Evolutionary conservation across 805 yeast species (phyloP).

Genomic region (Ogataea henricii): DNA sequence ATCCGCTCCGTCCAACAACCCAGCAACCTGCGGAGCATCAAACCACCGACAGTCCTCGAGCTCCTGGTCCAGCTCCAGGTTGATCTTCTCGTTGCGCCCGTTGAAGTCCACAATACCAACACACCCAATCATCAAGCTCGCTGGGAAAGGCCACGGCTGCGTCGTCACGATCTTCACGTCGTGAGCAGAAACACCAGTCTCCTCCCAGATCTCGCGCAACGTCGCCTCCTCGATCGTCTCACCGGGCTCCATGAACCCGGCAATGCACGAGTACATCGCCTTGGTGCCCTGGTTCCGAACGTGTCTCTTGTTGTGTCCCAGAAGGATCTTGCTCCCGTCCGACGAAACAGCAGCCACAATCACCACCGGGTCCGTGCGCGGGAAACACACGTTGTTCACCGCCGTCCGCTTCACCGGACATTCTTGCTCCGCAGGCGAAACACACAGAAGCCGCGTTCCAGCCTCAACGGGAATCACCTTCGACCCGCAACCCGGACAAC

Average conservation of each 20-base stretch:
- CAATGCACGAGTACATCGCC: conserved; percentile 78
- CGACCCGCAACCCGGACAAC: conserved; percentile 87
- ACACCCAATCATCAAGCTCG: conserved; percentile 92
- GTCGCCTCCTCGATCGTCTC: conserved; percentile 91
- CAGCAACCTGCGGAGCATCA: conserved; percentile 51
- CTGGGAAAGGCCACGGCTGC: conserved; percentile 99
- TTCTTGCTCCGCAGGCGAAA: conserved; percentile 3
- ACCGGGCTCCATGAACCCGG: conserved; percentile 95
- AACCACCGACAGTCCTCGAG: conserved; percentile 87
- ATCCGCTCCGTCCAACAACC: conserved; percentile 17
- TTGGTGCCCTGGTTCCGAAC: conserved; percentile 34
- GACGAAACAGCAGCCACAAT: conserved; percentile 75
- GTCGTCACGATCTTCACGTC: conserved; percentile 64
- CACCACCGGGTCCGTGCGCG: conserved; percentile 88
- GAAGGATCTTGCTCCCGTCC: conserved; percentile 59
- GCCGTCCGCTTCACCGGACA: conserved; percentile 42
- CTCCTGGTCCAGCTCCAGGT: conserved; percentile 83
- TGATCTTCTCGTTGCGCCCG: conserved; percentile 62
- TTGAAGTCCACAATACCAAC: conserved; percentile 74
- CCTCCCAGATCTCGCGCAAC: conserved; percentile 91
- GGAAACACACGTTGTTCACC: conserved; percentile 82
- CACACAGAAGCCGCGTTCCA: conserved; percentile 62
- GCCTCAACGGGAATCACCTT: conserved; percentile 62
- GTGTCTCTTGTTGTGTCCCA: conserved; percentile 70
- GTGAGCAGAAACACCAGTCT: conserved; percentile 74